These are phyloP conservation scores for Erythrophleum ivorense DNA, from an alignment of 331 rosid genomes.

Conservation along the genomic window DNA sequence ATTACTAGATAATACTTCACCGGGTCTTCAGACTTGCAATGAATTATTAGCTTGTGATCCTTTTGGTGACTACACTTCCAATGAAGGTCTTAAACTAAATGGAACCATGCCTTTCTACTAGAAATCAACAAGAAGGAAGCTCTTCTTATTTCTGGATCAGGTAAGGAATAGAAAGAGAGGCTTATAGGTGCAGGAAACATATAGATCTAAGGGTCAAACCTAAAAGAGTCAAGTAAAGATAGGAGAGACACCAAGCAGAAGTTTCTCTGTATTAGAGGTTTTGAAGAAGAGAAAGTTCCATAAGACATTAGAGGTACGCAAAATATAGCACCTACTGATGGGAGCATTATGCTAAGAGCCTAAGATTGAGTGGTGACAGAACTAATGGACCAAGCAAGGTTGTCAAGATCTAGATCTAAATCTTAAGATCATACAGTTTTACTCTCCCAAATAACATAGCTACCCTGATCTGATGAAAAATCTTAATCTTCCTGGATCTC, in stretches of 20 bases:
- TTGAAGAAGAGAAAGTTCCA: neutral
- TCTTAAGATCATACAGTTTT: too few species aligned
- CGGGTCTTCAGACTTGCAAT: neutral
- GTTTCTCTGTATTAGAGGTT: neutral
- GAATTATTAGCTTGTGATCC: neutral
- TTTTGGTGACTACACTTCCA: neutral
- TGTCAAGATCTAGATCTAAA: neutral
- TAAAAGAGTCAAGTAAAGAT: neutral
- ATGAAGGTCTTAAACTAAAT: neutral
- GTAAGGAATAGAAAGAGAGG: neutral
- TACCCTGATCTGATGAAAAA: too few species aligned
- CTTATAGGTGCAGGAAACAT: neutral
- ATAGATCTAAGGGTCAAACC: neutral
- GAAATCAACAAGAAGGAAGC: neutral
- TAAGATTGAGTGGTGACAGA: neutral
- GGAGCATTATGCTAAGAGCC: neutral
- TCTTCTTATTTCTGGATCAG: neutral
- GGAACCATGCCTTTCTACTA: neutral
- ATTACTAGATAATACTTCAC: neutral
- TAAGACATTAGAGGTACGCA: neutral
- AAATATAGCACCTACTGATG: neutral
- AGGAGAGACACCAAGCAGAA: neutral
- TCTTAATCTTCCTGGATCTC: too few species aligned
- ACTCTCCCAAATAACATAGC: too few species aligned
- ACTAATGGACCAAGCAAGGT: neutral